Percentiles rank a stretch among this genome's conserved stretches.
These are phyloP conservation scores for Warburgia ugandensis DNA, from an alignment of 164 flowering plant species.

Conservation along the genomic window DNA sequence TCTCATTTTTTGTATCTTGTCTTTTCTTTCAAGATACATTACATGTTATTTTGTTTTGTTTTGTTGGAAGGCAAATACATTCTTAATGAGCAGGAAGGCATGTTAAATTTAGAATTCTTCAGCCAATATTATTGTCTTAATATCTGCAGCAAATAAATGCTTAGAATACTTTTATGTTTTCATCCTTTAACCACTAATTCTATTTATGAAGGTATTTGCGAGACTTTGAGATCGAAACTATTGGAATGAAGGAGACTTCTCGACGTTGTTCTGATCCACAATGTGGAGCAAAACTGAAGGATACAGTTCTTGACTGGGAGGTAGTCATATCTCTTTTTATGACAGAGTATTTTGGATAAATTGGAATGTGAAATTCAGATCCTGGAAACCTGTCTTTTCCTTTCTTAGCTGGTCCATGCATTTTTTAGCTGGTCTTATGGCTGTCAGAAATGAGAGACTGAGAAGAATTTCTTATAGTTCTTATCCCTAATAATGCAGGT, in stretches of 20 bases:
- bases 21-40: not conserved
- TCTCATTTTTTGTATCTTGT: not conserved
- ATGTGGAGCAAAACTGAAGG: conserved; percentile 74
- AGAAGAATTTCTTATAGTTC: too few relatives aligned
- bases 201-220: conserved; percentile 58
- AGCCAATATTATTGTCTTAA: not conserved
- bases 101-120: not conserved
- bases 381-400: not conserved
- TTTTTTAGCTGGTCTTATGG: too few relatives aligned
- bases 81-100: not conserved
- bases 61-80: not conserved
- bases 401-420: too few relatives aligned
- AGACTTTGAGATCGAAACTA: conserved; percentile 96
- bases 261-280: conserved; percentile 56
- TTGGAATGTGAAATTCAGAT: not conserved
- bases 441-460: too few relatives aligned
- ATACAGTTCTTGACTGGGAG: conserved; percentile 99
- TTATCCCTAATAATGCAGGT: too few relatives aligned
- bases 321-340: conserved; percentile 23
- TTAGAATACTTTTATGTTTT: not conserved
- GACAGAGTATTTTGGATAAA: not conserved
- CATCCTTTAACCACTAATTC: not conserved
- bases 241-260: conserved; percentile 91
- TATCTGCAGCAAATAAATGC: not conserved
- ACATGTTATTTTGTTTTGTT: not conserved